A percentile compares a stretch with the other conserved stretches of the same genome.
Evolutionary conservation across 2,329 filamentous ascomycete genomes (phyloP).

Genomic region (Ophiostoma quercus): DNA sequence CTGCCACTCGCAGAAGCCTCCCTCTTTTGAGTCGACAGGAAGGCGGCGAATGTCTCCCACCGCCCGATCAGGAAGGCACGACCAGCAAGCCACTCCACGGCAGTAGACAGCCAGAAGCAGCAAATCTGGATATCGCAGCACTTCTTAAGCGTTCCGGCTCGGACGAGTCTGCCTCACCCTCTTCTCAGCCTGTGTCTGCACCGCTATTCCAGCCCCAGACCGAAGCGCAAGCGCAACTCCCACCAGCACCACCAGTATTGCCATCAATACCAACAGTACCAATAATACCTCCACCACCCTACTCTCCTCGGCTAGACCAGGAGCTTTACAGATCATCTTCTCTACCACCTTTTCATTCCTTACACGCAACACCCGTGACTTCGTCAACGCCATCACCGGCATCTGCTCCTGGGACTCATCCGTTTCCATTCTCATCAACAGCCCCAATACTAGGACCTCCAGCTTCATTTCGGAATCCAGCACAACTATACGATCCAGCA

Average conservation of each 20-base stretch:
- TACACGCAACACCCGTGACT: conserved; percentile 12
- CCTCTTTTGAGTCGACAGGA: neutral
- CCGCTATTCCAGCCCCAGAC: neutral
- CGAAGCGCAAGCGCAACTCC: neutral
- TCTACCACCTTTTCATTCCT: conserved; percentile 30
- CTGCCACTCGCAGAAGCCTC: neutral
- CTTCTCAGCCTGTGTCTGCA: conserved; percentile 25
- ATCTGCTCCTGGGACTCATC: conserved; percentile 31
- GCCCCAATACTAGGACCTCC: conserved; percentile 26
- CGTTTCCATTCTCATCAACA: conserved; percentile 5
- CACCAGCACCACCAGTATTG: neutral
- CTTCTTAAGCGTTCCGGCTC: conserved; percentile 74
- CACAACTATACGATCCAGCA: neutral
- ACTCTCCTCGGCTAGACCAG: neutral
- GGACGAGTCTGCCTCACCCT: conserved; percentile 59
- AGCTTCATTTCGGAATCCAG: neutral
- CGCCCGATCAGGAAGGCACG: neutral
- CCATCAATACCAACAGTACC: neutral
- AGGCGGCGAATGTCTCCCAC: conserved; percentile 20
- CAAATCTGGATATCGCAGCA: conserved; percentile 91
- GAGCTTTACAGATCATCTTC: conserved; percentile 38
- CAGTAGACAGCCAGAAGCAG: conserved; percentile 43
- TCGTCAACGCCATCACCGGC: conserved; percentile 37
- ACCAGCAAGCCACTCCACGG: conserved; percentile 32
- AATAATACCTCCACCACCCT: neutral